Evolutionary conservation across 2,329 filamentous ascomycete genomes (phyloP), one percentile per base, ranked within the genome.

Genomic region (Nemania sp.): DNA sequence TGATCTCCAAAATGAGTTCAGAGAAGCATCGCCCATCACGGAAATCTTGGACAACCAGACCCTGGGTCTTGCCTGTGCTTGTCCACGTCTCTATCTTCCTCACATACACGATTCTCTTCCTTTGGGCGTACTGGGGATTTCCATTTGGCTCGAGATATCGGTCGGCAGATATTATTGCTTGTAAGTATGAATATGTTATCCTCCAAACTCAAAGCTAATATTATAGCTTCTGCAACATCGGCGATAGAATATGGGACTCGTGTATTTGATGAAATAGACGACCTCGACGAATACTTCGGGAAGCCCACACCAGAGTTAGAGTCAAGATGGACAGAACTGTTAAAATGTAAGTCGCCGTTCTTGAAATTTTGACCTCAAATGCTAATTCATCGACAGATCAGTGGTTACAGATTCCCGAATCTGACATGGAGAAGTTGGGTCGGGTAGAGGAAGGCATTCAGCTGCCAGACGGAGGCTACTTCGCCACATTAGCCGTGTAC

Each of bases 191-290:
- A 22, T 5, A 26, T 15, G 4, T 2, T 14, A 14, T 40, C 2
- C 8, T 14, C 20, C 12, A 15, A 2, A 22, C 11, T 15, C 5
- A 40, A 6, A 24, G 3, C 20, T 24, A 40, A 24, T 40, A 3
- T 14, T 8, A 20, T n/a, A 40, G 37, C 37, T 24, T 40, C 37
- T 20, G 37, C 37, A 40, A 40, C 37, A 23, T 40, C 37, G 9
- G 20, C 37, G 24, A 40, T 40, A 40, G 37, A 40, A 24, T 40
- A 40, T 8, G 37, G 37, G 24, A 40, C 37, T 23, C 37, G 37
- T 40, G 37, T 40, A 11, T 40, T 40, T 15, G 37, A 40, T n/a
- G 37, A 40, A 7, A 40, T 40, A 24, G 37, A 40, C 15, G 37
- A 40, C 20, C 37, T 40, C 6, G 37, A 40, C 24, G 14, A 40